These are phyloP conservation scores for Kazachstania kunashirensis DNA, from an alignment of 805 yeast species.

Conservation along the genomic window DNA sequence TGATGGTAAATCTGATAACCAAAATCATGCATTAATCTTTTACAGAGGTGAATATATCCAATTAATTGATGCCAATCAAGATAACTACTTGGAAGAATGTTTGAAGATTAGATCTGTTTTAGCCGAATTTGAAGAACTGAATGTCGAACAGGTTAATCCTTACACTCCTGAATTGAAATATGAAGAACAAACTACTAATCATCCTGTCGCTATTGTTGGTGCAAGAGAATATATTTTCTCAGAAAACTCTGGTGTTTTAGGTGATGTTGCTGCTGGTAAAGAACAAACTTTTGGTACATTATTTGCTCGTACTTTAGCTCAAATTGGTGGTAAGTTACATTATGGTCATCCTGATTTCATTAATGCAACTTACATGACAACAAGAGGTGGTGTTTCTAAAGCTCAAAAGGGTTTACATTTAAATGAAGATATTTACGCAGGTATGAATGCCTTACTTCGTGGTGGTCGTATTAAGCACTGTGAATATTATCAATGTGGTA, in stretches of 20 bases:
- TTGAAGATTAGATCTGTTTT: constrained; percentile 70
- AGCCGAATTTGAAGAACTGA: constrained; percentile 74
- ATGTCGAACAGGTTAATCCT: constrained; percentile 69
- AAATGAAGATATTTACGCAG: constrained; percentile 84
- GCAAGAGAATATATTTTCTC: constrained; percentile 83
- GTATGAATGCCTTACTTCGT: constrained; percentile 72
- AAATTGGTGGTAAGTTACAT: constrained; percentile 77
- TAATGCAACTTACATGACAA: constrained; percentile 65
- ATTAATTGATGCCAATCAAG: constrained; percentile 80
- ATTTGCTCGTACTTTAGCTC: constrained; percentile 74
- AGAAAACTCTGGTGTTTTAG: constrained; percentile 74
- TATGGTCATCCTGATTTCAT: constrained; percentile 86
- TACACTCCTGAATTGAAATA: constrained; percentile 65
- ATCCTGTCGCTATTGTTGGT: constrained; percentile 79
- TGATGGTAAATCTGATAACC: constrained; percentile 85
- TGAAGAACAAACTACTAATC: constrained; percentile 39
- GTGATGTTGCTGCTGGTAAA: constrained; percentile 87
- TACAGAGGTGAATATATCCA: constrained; percentile 80
- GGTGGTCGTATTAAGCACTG: constrained; percentile 86
- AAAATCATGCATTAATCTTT: constrained; percentile 70
- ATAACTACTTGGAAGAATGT: constrained; percentile 78
- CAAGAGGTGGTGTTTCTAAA: constrained; percentile 82
- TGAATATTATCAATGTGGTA: constrained; percentile 84
- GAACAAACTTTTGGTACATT: constrained; percentile 84
- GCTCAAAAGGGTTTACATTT: constrained; percentile 80